Conservation (phyloP, 495 filamentous ascomycete genomes). For the Glonium stellatum region DNA sequence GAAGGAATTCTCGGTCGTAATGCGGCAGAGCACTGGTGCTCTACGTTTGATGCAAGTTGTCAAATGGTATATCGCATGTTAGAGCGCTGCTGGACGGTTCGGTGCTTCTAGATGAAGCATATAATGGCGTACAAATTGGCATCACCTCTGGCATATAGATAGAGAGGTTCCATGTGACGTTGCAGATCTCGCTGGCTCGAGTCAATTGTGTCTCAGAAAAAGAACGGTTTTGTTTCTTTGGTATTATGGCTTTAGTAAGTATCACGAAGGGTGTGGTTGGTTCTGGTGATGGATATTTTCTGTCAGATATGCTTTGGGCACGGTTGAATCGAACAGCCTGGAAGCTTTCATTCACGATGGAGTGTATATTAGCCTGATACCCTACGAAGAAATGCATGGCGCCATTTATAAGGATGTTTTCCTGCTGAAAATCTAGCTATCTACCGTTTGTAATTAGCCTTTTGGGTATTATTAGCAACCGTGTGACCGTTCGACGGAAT, state of each 20-base stretch:
- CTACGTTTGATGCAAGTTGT: constrained; percentile 6
- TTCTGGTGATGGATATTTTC: background rate
- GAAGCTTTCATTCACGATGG: constrained; percentile 1
- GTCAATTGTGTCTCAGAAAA: background rate
- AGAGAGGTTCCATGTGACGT: background rate
- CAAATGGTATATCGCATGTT: constrained; percentile 13
- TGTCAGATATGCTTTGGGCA: background rate
- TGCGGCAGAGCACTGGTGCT: constrained; percentile 12
- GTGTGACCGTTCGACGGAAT: too few species aligned
- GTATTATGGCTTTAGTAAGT: background rate
- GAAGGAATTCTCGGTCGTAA: constrained; percentile 12
- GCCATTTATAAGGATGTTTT: background rate
- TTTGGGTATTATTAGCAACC: too few species aligned
- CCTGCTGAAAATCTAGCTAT: too few species aligned
- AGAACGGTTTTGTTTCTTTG: background rate
- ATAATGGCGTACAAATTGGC: background rate
- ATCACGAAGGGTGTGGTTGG: background rate
- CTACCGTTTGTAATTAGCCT: too few species aligned
- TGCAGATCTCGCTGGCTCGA: constrained; percentile 1
- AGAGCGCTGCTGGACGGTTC: background rate
- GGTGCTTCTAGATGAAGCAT: constrained; percentile 4
- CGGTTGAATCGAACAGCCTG: constrained; percentile 5
- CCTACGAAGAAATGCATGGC: background rate
- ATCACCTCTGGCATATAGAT: background rate
- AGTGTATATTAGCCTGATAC: constrained; percentile 3